A percentile compares a stretch with the other conserved stretches of the same genome.
Conservation (phyloP, 73 alveolate genomes). For the Symbiodinium natans region DNA sequence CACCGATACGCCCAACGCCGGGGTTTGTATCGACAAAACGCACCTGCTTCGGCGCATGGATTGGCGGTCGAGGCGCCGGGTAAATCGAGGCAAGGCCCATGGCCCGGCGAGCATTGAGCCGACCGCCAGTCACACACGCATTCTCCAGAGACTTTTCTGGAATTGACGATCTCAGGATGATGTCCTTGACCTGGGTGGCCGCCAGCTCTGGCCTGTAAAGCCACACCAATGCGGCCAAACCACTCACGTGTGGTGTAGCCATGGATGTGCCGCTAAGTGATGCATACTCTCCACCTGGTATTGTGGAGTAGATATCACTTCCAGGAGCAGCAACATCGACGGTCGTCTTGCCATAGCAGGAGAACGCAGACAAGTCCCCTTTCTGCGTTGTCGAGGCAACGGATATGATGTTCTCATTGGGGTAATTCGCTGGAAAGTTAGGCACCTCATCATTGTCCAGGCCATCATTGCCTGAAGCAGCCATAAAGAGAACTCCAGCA, state of each 20-base stretch:
- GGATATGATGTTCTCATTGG: constrained; percentile 60
- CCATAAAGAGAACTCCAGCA: constrained; percentile 65
- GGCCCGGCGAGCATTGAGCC: constrained; percentile 50
- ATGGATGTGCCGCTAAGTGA: constrained; percentile 77
- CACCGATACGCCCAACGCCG: constrained; percentile 67
- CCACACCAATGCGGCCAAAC: constrained; percentile 87
- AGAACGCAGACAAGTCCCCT: constrained; percentile 32
- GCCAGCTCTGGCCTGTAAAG: constrained; percentile 33
- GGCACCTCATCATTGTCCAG: constrained; percentile 79
- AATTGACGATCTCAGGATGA: constrained; percentile 18
- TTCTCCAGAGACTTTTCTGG: constrained; percentile 40
- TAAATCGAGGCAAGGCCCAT: constrained; percentile 34
- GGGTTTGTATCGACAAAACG: constrained; percentile 32
- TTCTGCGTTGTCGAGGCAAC: constrained; percentile 53
- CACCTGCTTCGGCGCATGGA: constrained; percentile 41
- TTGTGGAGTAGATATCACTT: constrained; percentile 81
- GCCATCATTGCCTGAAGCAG: constrained; percentile 93
- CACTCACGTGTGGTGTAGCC: constrained; percentile 94
- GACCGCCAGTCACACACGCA: constrained; percentile 68
- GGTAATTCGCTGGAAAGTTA: constrained; percentile 63
- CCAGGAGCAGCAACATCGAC: constrained; percentile 94
- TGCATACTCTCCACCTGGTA: constrained; percentile 67
- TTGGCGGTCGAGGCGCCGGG: constrained; percentile 70
- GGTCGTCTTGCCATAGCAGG: constrained; percentile 50
- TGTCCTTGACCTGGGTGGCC: constrained; percentile 32